These are phyloP conservation scores for Microdochium nivale DNA, from an alignment of 2,329 filamentous ascomycete species.

Conservation along the genomic window DNA sequence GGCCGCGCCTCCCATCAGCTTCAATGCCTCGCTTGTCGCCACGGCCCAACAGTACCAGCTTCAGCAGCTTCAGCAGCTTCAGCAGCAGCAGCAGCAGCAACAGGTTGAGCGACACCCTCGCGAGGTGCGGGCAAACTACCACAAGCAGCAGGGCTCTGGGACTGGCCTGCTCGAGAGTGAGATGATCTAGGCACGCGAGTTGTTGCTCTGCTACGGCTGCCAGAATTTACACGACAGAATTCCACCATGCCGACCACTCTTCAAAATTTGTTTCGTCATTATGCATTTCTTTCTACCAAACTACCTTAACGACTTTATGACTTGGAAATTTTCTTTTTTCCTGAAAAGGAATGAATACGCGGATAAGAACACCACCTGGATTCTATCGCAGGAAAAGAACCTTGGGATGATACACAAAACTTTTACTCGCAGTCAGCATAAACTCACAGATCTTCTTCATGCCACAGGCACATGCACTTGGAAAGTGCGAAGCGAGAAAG, in stretches of 20 bases:
- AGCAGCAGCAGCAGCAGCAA: constrained; percentile 5
- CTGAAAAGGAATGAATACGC: not conserved
- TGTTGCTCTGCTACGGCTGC: no score
- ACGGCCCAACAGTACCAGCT: constrained; percentile 28
- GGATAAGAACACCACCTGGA: not conserved
- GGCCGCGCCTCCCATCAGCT: constrained; percentile 13
- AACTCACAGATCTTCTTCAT: not conserved
- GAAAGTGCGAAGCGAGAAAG: not conserved
- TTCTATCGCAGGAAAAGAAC: not conserved
- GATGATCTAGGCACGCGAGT: constrained; percentile 44
- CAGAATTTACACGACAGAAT: no score
- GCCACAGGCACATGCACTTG: not conserved
- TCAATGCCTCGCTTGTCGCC: constrained; percentile 17
- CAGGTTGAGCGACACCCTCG: constrained; percentile 22
- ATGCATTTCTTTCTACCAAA: not conserved
- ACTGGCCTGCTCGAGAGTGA: constrained; percentile 46
- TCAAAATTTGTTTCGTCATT: no score
- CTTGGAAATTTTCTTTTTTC: not conserved
- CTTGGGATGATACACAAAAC: not conserved
- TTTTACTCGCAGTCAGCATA: not conserved
- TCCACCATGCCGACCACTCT: no score
- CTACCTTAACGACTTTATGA: not conserved
- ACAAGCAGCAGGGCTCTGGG: constrained; percentile 28
- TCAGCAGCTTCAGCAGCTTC: constrained; percentile 4
- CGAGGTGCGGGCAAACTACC: constrained; percentile 26